Base-by-base conservation (phyloP, 2,329 filamentous ascomycete species). In the Ascochyta clinopodiicola region DNA sequence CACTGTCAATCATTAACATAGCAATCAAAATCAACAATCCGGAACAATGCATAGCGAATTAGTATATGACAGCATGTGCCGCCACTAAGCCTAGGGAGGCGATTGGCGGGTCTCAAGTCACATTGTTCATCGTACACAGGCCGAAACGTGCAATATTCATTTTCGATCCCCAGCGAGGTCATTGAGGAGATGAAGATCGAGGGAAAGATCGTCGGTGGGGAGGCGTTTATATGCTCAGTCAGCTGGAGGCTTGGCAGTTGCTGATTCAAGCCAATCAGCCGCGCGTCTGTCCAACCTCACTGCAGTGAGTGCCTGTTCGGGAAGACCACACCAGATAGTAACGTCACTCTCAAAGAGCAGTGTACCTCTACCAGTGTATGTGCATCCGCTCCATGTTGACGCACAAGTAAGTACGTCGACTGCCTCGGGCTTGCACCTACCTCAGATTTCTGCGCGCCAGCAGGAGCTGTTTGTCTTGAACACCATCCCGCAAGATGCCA, bases 131-230 rank as follows among this genome's bases (percentile, higher is more conserved):
- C 32, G 46, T 56, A 50, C 37, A 25, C 27, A 39, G 40, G 31
- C 29, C 40, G 32, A 38, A 38, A 36, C 10, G 42, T 43, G 19
- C 37, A 21, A 24, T 37, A 42, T 32, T 25, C 29, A 36, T 24
- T 56, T 51, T 44, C 54, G 54, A 57, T 57, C 54, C 44, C 44
- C 43, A 44, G 37, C 44, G 34, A 25, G 39, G 27, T 34, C 31
- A 48, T 46, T 44, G 43, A 29, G 27, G 44, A 32, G 27, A 25
- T 39, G 44, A 57, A 51, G 54, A 57, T 57, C 54, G 54, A 51
- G 48, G 37, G 42, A 21, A 51, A 46, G 54, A 57, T 57, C 54
- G 48, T 48, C 54, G 54, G 54, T 57, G 54, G 54, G 42, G 54
- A 54, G 36, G 42, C 46, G 42, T 46, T 50, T 43, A 46, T 51